phyloP scores from a whole-genome alignment of 2,329 filamentous ascomycete species.

The Phyllosticta citriasiana region DNA sequence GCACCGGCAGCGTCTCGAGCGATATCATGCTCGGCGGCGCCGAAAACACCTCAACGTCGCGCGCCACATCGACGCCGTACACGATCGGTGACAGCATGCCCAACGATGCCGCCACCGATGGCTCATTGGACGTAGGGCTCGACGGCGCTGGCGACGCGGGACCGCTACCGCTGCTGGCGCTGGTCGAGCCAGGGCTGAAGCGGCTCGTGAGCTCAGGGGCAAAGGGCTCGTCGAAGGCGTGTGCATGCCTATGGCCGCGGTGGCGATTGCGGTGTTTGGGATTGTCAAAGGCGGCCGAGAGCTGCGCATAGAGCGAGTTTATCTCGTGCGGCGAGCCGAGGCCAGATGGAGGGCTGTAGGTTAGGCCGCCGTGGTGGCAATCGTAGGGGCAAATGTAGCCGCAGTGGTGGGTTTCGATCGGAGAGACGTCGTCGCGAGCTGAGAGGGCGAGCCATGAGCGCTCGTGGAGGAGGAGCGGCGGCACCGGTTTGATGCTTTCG shows the following conservation, averaged over 20 bases:
- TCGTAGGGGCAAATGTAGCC: not conserved
- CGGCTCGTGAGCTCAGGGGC: not conserved
- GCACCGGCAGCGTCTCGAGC: not conserved
- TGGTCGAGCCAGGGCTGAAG: not conserved
- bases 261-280: not conserved
- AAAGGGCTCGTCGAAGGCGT: not conserved
- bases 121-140: not conserved
- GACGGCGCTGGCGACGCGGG: not conserved
- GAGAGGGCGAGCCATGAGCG: not conserved
- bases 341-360: not conserved
- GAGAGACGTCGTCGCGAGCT: not conserved
- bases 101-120: not conserved
- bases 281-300: not conserved
- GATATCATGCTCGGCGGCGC: not conserved
- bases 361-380: not conserved
- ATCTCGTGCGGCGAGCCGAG: not conserved
- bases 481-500: not conserved
- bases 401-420: not conserved
- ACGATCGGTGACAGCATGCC: not conserved
- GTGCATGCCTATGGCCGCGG: not conserved
- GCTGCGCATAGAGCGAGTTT: not conserved
- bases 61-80: not conserved
- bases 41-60: not conserved
- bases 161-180: not conserved
- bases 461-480: not conserved